Conservation (phyloP, 2,329 filamentous ascomycete species). For the Arthroderma sp. region DNA sequence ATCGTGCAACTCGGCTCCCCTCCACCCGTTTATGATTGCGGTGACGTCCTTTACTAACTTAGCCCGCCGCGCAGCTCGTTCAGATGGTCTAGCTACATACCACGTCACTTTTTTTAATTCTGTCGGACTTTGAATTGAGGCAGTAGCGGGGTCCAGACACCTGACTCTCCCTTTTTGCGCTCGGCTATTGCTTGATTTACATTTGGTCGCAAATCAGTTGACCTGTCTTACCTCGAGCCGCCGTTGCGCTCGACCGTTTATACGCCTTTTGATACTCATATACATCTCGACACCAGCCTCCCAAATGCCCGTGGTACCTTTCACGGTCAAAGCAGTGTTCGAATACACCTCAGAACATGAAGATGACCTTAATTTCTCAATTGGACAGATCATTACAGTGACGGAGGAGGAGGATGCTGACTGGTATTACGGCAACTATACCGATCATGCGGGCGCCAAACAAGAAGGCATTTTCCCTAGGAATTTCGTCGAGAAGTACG, state of each 20-base stretch:
- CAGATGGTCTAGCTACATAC: not conserved
- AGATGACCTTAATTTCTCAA: constrained; percentile 78
- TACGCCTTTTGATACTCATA: not conserved
- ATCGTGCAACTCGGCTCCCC: not conserved
- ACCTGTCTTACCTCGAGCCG: not conserved
- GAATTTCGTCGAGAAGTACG: constrained; percentile 95
- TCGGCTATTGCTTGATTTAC: not conserved
- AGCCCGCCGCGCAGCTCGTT: not conserved
- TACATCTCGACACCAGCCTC: not conserved
- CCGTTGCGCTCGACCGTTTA: constrained; percentile 3
- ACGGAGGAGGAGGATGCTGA: constrained; percentile 85
- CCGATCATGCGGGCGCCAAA: constrained; percentile 60
- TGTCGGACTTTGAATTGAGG: not conserved
- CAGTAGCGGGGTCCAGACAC: not conserved
- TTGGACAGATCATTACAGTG: constrained; percentile 85
- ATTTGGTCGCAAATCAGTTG: not conserved
- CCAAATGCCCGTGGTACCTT: constrained; percentile 58
- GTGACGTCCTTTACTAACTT: not conserved
- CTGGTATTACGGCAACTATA: constrained; percentile 85
- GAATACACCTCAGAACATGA: constrained; percentile 89
- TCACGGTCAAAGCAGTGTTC: constrained; percentile 92
- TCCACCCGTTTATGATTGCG: not conserved
- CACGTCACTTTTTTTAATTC: not conserved
- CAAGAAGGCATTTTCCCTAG: constrained; percentile 82
- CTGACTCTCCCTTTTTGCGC: not conserved